These are phyloP conservation scores for Colletotrichum kahawae DNA, from an alignment of 2,329 filamentous ascomycete genomes.

Conservation along the genomic window DNA sequence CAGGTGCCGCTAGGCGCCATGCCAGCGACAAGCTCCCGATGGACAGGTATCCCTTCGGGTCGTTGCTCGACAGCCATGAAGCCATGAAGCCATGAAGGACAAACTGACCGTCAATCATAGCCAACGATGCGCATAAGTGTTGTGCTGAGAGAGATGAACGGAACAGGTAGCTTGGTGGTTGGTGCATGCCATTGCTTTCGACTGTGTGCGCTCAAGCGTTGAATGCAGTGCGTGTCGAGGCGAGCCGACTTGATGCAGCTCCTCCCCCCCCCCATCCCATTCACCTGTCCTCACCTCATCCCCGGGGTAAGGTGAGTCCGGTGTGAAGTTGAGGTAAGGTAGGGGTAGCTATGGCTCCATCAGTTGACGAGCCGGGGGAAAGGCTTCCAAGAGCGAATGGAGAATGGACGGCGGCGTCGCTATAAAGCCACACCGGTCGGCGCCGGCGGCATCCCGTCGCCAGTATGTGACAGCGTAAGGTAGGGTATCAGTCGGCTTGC, in stretches of 20 bases:
- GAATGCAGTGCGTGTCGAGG: background rate
- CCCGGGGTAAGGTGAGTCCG: background rate
- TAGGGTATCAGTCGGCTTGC: constrained; percentile 8
- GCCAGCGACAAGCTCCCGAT: background rate
- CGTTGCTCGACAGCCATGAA: background rate
- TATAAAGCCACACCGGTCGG: background rate
- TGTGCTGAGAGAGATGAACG: background rate
- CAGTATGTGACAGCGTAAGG: background rate
- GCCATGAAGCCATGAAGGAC: background rate
- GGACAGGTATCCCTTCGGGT: background rate
- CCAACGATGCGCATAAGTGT: background rate
- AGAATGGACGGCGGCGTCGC: background rate
- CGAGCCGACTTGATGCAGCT: background rate
- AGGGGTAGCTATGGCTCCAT: background rate
- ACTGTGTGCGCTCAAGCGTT: background rate
- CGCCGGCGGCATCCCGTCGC: background rate
- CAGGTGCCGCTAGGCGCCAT: background rate
- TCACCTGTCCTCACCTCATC: background rate
- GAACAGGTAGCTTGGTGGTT: background rate
- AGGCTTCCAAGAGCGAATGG: background rate
- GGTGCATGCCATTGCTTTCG: constrained; percentile 3
- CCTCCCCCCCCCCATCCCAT: background rate
- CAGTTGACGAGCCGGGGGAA: background rate
- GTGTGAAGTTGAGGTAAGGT: background rate
- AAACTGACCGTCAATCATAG: background rate